Evolutionary conservation across 345 rosid species (phyloP).

Genomic region (Corchorus olitorius): DNA sequence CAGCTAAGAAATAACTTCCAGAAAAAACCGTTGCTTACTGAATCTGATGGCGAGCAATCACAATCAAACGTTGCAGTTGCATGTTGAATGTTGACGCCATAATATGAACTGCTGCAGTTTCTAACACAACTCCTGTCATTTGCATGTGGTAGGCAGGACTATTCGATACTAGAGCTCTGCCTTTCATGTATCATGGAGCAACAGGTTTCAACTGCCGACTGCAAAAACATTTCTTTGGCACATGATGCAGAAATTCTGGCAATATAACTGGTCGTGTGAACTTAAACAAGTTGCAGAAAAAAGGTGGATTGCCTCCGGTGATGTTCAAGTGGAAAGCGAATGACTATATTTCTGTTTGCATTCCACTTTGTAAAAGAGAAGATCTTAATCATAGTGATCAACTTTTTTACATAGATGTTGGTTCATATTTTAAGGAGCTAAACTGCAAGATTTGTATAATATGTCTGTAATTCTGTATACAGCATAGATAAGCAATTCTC

Average conservation of each 20-base stretch:
- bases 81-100: constrained; percentile 39
- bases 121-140: neutral
- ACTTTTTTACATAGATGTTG: neutral
- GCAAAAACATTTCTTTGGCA: neutral
- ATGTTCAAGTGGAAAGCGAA: neutral
- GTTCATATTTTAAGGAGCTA: neutral
- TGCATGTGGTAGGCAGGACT: constrained; percentile 9
- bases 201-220: neutral
- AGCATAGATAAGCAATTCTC: neutral
- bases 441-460: too few relatives aligned
- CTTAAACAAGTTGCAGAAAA: neutral
- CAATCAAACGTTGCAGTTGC: constrained; percentile 52
- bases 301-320: neutral
- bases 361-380: neutral
- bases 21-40: constrained; percentile 65
- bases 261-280: neutral
- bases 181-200: neutral
- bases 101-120: constrained; percentile 4
- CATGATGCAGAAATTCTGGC: neutral
- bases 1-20: constrained; percentile 94
- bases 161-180: neutral
- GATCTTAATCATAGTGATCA: neutral
- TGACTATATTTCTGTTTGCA: neutral
- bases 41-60: constrained; percentile 35
- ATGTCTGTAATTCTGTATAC: neutral